phyloP scores from a whole-genome alignment of 2,329 filamentous ascomycete genomes.

The Verticillium dahliae region DNA sequence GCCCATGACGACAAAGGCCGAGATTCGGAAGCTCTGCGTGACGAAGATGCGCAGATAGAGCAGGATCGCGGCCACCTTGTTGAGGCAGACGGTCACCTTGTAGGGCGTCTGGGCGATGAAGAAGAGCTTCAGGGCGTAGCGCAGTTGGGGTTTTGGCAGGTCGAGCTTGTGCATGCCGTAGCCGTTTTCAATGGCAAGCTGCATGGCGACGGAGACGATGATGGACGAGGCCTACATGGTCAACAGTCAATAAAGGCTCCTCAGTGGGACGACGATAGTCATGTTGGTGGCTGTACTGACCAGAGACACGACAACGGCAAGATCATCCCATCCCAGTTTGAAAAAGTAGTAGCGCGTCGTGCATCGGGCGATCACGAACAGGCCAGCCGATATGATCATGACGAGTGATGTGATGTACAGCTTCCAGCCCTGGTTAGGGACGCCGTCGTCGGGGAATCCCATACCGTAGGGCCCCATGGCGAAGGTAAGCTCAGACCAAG shows the following conservation, averaged over 20 bases:
- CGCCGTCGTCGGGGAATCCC: neutral
- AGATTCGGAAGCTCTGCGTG: slow-evolving; percentile 16
- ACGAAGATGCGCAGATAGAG: slow-evolving; percentile 24
- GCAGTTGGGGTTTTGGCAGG: slow-evolving; percentile 1
- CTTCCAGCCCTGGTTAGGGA: neutral
- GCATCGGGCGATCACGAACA: neutral
- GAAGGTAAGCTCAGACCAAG: neutral
- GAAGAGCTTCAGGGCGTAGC: slow-evolving; percentile 9
- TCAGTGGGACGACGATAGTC: neutral
- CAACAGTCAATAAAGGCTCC: too few species aligned
- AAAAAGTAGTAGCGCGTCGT: neutral
- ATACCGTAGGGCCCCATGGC: neutral
- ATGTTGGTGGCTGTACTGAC: neutral
- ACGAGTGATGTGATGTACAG: neutral
- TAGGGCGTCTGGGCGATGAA: slow-evolving; percentile 33
- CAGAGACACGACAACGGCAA: neutral
- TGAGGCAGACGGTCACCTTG: slow-evolving; percentile 35
- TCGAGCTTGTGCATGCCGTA: slow-evolving; percentile 10
- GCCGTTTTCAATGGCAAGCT: slow-evolving; percentile 8
- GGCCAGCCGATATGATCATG: neutral
- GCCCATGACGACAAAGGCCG: slow-evolving; percentile 21
- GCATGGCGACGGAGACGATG: slow-evolving; percentile 2
- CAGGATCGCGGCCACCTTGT: slow-evolving; percentile 25
- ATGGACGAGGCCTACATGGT: neutral
- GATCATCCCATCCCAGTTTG: neutral